These are phyloP conservation scores for Massospora cicadina DNA, from an alignment of 371 early-diverging fungal species.

Conservation along the genomic window DNA sequence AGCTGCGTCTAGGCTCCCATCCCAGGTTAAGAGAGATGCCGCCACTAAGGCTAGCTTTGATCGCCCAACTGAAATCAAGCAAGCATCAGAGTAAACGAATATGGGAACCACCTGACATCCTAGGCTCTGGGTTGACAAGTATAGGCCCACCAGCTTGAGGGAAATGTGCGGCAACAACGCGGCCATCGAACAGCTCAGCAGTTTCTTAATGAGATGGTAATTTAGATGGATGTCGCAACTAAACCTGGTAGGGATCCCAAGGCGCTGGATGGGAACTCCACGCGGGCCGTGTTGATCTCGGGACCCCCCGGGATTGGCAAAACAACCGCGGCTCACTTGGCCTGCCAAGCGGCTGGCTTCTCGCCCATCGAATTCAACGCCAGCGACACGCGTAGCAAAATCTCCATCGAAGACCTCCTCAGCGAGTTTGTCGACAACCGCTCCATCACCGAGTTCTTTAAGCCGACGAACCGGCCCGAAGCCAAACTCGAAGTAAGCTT, in stretches of 20 bases:
- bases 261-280: slow-evolving; percentile 18
- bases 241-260: slow-evolving; percentile 19
- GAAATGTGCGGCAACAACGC: slow-evolving; percentile 91
- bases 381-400: slow-evolving; percentile 93
- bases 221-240: neutral
- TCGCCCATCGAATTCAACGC: slow-evolving; percentile 97
- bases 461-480: slow-evolving; percentile 10
- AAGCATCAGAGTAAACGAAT: neutral
- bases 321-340: slow-evolving; percentile 89
- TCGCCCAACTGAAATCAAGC: neutral
- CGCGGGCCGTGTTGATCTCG: slow-evolving; percentile 71
- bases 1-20: neutral
- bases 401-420: slow-evolving; percentile 42
- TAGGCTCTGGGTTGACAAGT: slow-evolving; percentile 92
- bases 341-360: slow-evolving; percentile 59
- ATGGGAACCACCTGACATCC: neutral
- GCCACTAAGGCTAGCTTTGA: neutral
- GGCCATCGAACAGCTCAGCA: slow-evolving; percentile 39
- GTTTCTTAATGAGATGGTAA: slow-evolving; percentile 62
- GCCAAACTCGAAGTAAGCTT: neutral
- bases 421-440: slow-evolving; percentile 29
- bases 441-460: slow-evolving; percentile 49
- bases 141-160: slow-evolving; percentile 58
- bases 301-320: slow-evolving; percentile 99
- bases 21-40: neutral